These are phyloP conservation scores for Scedosporium dehoogii DNA, from an alignment of 2,329 filamentous ascomycete species.

Conservation along the genomic window DNA sequence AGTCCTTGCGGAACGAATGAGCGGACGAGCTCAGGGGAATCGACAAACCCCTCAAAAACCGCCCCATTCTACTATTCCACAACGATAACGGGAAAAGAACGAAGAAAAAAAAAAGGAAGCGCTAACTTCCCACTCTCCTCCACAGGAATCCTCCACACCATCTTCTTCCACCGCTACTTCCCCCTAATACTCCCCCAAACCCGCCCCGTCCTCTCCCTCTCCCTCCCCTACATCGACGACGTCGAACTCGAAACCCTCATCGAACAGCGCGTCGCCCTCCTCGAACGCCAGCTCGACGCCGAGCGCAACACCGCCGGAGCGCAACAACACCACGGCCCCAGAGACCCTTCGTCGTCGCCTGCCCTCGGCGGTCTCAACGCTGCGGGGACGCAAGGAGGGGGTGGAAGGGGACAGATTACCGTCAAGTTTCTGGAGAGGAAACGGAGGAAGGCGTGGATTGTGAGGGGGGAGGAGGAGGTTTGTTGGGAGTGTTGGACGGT, in stretches of 20 bases:
- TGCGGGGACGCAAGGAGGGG: slow-evolving; percentile 23
- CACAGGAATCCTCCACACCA: slow-evolving; percentile 82
- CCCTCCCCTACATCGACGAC: slow-evolving; percentile 81
- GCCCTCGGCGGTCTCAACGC: slow-evolving; percentile 6
- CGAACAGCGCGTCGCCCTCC: slow-evolving; percentile 70
- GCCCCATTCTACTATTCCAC: background rate
- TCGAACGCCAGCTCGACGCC: slow-evolving; percentile 67
- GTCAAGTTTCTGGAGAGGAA: slow-evolving; percentile 95
- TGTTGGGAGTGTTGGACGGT: slow-evolving; percentile 97
- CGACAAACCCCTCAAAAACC: slow-evolving; percentile 1
- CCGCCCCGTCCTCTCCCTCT: slow-evolving; percentile 82
- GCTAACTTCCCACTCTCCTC: background rate
- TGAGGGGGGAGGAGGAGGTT: slow-evolving; percentile 78
- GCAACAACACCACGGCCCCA: slow-evolving; percentile 9
- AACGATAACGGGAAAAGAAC: background rate
- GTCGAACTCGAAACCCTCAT: slow-evolving; percentile 89
- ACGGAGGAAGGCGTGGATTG: slow-evolving; percentile 70
- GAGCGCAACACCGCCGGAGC: slow-evolving; percentile 29
- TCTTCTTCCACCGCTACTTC: slow-evolving; percentile 99
- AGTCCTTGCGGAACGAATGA: slow-evolving; percentile 5
- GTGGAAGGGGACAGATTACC: slow-evolving; percentile 66
- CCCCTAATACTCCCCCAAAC: slow-evolving; percentile 72
- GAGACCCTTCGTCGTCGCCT: slow-evolving; percentile 6
- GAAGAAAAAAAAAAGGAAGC: no score
- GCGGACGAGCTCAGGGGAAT: slow-evolving; percentile 8